phyloP scores from a whole-genome alignment of 331 rosid species.

The Rosa hybrid region DNA sequence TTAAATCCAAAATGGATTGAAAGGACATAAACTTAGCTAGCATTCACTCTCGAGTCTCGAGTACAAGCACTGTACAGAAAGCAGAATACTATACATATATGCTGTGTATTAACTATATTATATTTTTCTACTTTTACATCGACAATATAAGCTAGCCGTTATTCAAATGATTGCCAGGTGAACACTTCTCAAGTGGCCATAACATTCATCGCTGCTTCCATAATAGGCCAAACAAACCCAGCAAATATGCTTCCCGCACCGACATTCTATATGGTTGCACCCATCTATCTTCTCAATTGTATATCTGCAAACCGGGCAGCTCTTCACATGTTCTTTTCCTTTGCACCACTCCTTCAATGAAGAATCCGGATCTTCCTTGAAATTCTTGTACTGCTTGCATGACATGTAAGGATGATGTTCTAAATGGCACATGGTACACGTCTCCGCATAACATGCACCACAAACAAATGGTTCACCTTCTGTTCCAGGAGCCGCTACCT shows the following conservation, averaged over 20 bases:
- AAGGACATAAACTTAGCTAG: background rate
- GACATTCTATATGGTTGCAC: slow-evolving; percentile 88
- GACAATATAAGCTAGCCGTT: background rate
- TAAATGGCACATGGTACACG: slow-evolving; percentile 81
- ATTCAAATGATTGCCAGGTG: slow-evolving; percentile 56
- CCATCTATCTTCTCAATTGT: slow-evolving; percentile 86
- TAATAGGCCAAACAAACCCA: slow-evolving; percentile 82
- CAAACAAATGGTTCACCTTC: slow-evolving; percentile 68
- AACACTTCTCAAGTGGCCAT: slow-evolving; percentile 64
- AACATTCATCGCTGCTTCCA: slow-evolving; percentile 63
- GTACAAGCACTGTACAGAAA: slow-evolving; percentile 9
- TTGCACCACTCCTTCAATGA: slow-evolving; percentile 80
- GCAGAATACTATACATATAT: background rate
- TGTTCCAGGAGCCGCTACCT: slow-evolving; percentile 49
- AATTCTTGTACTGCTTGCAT: slow-evolving; percentile 64
- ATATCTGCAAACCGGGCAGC: slow-evolving; percentile 63
- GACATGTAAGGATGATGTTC: slow-evolving; percentile 83
- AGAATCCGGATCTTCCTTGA: slow-evolving; percentile 82
- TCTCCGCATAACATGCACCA: slow-evolving; percentile 81
- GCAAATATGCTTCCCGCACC: slow-evolving; percentile 88
- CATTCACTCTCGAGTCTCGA: slow-evolving; percentile 7
- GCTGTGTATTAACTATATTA: slow-evolving; percentile 25
- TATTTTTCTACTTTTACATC: background rate
- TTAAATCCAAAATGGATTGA: background rate
- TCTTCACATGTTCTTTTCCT: slow-evolving; percentile 78